Base-by-base conservation (phyloP, 2,329 filamentous ascomycete genomes). In the Emydomyces testavorans region DNA sequence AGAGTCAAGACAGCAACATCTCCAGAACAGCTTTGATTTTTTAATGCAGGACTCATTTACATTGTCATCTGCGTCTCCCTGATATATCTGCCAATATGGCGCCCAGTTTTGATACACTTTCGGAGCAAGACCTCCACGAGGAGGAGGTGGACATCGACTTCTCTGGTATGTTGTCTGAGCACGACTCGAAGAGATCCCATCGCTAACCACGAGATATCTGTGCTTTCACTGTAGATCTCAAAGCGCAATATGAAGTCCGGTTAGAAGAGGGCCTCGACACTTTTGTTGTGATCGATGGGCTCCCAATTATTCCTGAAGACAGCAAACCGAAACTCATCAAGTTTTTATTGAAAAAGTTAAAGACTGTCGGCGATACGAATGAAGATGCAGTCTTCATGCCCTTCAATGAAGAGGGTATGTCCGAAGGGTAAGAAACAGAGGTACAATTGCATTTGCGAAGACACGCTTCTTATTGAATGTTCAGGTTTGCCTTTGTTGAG, bases 321-420 rank as follows among this genome's bases (percentile, higher is more conserved):
- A 89, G 85, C 74, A 90, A 88, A 73, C 80, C 85, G 52, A 96
- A 94, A 75, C 80, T 98, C 53, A 75, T 94, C 68, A 96, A 96
- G 71, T 96, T 96, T 70, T 74, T 98, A 71, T 73, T 94, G 67
- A 87, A 89, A 73, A 95, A 94, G 75, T 74, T 98, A 60, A 89
- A 83, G 71, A 75, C 80, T 52, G 86, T 89, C 54, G 92, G 90
- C 57, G 84, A 77, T 69, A 85, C 86, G 56, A 80, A 79, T 60
- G 89, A 94, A 65, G 88, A 95, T 61, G 79, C 82, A 54, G 79
- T 98, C 58, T 85, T 83, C 69, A 98, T 98, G 92, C 92, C 92
- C 52, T 76, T 96, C 68, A 85, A 83, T 60, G 85, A 93, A 23
- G 76, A 88, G 64, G 85, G 84, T 60, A 83, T 83, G 72, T 92